Evolutionary conservation across 2,329 filamentous ascomycete species (phyloP).

Genomic region (Chaetothyriales sp.): DNA sequence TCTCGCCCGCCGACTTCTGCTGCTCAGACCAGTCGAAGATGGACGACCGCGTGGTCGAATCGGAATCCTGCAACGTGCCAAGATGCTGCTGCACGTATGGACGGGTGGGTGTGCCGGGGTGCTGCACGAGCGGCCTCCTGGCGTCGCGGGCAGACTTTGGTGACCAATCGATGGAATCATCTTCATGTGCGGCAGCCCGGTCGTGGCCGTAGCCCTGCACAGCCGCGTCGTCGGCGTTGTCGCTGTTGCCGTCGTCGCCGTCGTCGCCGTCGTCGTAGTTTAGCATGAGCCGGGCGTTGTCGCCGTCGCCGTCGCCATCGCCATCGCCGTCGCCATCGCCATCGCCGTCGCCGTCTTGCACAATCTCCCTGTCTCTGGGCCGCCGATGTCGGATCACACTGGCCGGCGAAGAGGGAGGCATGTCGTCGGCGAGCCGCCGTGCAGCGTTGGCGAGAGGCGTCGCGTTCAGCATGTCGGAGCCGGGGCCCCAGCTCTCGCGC

Average conservation of each 20-base stretch:
- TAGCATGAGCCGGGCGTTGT: neutral
- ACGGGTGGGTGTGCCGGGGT: neutral
- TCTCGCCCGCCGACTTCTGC: constrained; percentile 39
- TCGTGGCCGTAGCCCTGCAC: neutral
- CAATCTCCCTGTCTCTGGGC: neutral
- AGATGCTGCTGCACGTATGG: neutral
- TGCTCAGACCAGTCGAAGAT: constrained; percentile 54
- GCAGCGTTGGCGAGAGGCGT: neutral
- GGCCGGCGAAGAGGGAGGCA: neutral
- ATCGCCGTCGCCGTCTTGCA: neutral
- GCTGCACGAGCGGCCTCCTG: neutral
- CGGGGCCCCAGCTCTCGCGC: neutral
- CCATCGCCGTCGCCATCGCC: neutral
- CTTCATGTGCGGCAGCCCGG: constrained; percentile 3
- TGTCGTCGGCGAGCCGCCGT: neutral
- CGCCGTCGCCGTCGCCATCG: constrained; percentile 1
- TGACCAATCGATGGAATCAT: constrained; percentile 15
- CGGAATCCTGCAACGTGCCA: neutral
- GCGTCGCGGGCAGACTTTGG: constrained; percentile 7
- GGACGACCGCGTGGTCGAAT: constrained; percentile 36
- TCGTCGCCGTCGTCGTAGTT: neutral
- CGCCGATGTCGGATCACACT: neutral
- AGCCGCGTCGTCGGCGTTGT: neutral
- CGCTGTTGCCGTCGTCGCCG: neutral
- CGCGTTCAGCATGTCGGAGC: neutral